Base-by-base conservation (phyloP, 1,139 yeast species). In the Candida labiduridarum region DNA sequence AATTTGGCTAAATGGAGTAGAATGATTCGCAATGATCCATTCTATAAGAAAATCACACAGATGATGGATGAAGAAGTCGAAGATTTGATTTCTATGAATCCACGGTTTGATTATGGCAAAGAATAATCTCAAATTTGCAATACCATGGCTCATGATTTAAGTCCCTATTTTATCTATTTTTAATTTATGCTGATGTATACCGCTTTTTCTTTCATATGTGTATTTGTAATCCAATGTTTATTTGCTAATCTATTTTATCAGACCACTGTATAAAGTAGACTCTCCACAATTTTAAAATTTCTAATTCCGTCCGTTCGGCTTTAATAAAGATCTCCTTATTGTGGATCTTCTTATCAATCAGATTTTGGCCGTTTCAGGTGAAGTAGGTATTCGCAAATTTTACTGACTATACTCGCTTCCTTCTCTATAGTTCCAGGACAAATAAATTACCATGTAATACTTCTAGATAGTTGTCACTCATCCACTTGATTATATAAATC, bases 1-100 rank as follows among this genome's bases (percentile, higher is more conserved):
- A 58, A 66, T 45, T 56, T 72, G 49, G 68, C 72, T 3, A 70
- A 71, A 12, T 76, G 80, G 79, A 61, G 76, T 52, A 63, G 66
- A 58, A 63, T 75, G 63, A 56, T 69, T n/a, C 57, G 60, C 18
- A 60, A 61, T 36, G 63, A 68, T 51, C 72, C 76, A 1, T 55
- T 56, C 33, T 67, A 71, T 51, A 59, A 58, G 15, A 68, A 65
- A 46, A 59, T 72, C 4, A 58, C 64, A 6, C 68, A 67, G 19
- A 56, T 63, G 61, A 68, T 70, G 73, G 68, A 66, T 41, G 67
- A 64, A 39, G 66, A 63, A 53, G 63, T 67, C 5, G 58, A 55
- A 38, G 59, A 56, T 44, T 53, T 56, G 41, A 56, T 56, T 41
- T 52, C 56, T 11, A 18, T 42, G 25, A 52, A 53, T 22, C 59